A percentile compares a stretch with the other conserved stretches of the same genome.
Conservation (phyloP, 2,329 filamentous ascomycete species). For the Aspergillus tubingensis region DNA sequence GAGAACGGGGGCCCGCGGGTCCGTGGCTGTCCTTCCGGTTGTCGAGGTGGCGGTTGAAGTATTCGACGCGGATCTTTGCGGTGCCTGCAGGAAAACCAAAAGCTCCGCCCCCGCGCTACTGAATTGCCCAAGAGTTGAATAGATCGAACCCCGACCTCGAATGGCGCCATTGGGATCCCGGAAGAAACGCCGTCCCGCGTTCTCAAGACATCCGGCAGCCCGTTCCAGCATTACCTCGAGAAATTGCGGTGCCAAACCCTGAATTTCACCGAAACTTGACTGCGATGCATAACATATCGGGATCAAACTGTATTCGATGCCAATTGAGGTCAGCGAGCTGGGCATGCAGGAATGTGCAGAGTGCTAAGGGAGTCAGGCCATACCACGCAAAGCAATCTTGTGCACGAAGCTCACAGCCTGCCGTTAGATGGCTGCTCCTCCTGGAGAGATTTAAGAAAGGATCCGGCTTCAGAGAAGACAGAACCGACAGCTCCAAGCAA, state of each 20-base stretch:
- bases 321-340: slow-evolving; percentile 2
- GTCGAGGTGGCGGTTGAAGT: slow-evolving; percentile 15
- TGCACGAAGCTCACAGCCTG: slow-evolving; percentile 14
- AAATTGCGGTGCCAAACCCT: slow-evolving; percentile 31
- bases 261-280: slow-evolving; percentile 26
- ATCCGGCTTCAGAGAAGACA: background rate
- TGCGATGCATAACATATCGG: slow-evolving; percentile 32
- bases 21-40: slow-evolving; percentile 14
- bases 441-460: background rate
- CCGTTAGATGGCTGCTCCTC: background rate
- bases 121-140: slow-evolving; percentile 40
- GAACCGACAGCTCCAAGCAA: background rate
- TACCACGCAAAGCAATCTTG: slow-evolving; percentile 12
- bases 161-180: slow-evolving; percentile 43
- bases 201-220: slow-evolving; percentile 52
- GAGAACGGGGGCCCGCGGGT: slow-evolving; percentile 31
- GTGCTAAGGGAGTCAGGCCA: slow-evolving; percentile 8
- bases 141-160: slow-evolving; percentile 39
- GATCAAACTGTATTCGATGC: background rate
- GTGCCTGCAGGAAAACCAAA: slow-evolving; percentile 37
- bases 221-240: slow-evolving; percentile 55
- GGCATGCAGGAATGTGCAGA: slow-evolving; percentile 4
- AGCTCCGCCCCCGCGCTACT: slow-evolving; percentile 31
- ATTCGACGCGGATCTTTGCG: slow-evolving; percentile 21
- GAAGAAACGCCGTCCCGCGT: slow-evolving; percentile 50